Conservation (phyloP, 1,284 basidiomycete genomes). For the Cryptococcus depauperatus region DNA sequence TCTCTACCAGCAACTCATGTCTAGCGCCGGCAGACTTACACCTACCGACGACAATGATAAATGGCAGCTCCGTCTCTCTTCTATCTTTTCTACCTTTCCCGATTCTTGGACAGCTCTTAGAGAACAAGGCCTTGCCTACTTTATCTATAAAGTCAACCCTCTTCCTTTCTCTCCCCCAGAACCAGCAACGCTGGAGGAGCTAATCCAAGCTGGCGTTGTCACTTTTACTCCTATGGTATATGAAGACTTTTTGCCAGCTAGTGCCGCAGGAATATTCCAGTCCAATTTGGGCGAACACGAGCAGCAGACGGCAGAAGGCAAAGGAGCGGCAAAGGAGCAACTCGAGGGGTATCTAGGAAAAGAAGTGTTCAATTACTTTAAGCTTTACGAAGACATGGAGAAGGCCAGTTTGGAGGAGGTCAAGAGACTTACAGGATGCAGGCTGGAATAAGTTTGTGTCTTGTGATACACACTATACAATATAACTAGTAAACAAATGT, state of each 20-base stretch:
- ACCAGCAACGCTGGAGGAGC: slow-evolving; percentile 14
- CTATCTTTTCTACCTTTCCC: slow-evolving; percentile 29
- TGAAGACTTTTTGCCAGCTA: slow-evolving; percentile 47
- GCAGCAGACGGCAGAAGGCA: slow-evolving; percentile 7
- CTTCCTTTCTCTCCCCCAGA: slow-evolving; percentile 1
- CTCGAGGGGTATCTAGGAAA: slow-evolving; percentile 20
- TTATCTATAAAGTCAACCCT: slow-evolving; percentile 10
- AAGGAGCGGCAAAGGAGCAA: slow-evolving; percentile 8
- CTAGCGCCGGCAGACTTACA: slow-evolving; percentile 13
- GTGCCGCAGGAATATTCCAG: slow-evolving; percentile 47
- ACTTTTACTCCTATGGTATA: slow-evolving; percentile 41
- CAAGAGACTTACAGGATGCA: slow-evolving; percentile 1
- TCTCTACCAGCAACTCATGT: slow-evolving; percentile 32
- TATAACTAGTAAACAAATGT: not conserved
- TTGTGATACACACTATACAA: not conserved
- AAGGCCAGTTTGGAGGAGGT: slow-evolving; percentile 10
- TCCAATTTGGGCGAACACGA: slow-evolving; percentile 36
- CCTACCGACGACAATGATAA: slow-evolving; percentile 31
- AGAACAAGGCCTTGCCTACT: slow-evolving; percentile 30
- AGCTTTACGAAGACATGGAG: slow-evolving; percentile 23
- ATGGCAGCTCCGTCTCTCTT: slow-evolving; percentile 31
- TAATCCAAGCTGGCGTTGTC: slow-evolving; percentile 33
- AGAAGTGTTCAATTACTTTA: slow-evolving; percentile 22
- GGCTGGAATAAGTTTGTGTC: not conserved
- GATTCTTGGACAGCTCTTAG: slow-evolving; percentile 30